Base-by-base conservation (phyloP, 257 asterid species). In the Solanum chiquidenum region DNA sequence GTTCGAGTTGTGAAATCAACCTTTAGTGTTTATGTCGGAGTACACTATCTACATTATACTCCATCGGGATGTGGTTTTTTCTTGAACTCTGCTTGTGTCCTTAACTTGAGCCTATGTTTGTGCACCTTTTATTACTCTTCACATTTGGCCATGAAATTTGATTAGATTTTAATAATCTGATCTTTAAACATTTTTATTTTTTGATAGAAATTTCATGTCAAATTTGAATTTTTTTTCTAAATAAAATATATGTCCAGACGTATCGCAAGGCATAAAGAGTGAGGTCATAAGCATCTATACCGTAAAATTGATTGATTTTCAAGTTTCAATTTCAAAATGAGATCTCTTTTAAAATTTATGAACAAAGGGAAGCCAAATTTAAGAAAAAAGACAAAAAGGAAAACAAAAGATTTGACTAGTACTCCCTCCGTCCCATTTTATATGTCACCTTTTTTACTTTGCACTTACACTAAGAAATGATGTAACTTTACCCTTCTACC, bases 351-450 rank as follows among this genome's bases (percentile, higher is more conserved):
- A 58, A 21, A 60, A 9, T 58, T 58, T 58, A 58, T 60, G 29
- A 60, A 0, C 12, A 0, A 55, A 9, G 0, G 3, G 0, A 14
- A 20, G 4, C 1, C 2, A 16, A 52, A 52, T 16, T 2, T 52
- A 46, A 46, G 60, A n/a, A n/a, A 64, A 11, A 12, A 11, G 31
- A 66, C 31, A 5, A 16, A 16, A 44, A 11, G 33, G 34, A 27
- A 66, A 27, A 25, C 14, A 66, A 16, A 25, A 27, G 5, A 66
- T 66, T 66, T 66, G 34, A 66, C 18, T 5, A 66, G 9, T 6
- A 29, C 31, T 29, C 31, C 31, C 31, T 29, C 31, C 31, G 31
- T 29, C 31, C 31, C 31, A 29, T 29, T 29, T 29, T 29, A 29
- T 29, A 29, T 29, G 31, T 29, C 31, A 29, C 31, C 31, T 29